phyloP scores from a whole-genome alignment of 768 basidiomycete genomes.

The Tylopilus felleus region DNA sequence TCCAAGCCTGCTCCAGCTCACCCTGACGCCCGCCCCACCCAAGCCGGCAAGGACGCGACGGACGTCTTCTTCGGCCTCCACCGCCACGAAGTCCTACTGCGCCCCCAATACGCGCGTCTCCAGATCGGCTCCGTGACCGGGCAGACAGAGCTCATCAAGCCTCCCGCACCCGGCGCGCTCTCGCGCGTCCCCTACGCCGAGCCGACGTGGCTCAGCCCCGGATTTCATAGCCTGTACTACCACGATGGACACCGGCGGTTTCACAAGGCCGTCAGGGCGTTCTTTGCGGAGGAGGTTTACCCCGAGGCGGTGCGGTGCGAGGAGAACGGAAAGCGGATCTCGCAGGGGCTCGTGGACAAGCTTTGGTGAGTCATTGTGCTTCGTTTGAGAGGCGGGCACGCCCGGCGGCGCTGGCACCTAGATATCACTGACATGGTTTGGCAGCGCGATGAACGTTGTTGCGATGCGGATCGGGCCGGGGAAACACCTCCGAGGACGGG shows the following conservation, averaged over 20 bases:
- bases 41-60: conserved; percentile 74
- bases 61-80: conserved; percentile 84
- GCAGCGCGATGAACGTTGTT: conserved; percentile 60
- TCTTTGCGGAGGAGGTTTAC: conserved; percentile 70
- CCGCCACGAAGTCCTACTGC: conserved; percentile 72
- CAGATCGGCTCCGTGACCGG: conserved; percentile 62
- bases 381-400: too few species aligned
- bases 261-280: conserved; percentile 71
- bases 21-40: not conserved
- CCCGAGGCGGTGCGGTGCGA: conserved; percentile 79
- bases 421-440: not conserved
- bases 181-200: conserved; percentile 84
- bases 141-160: conserved; percentile 52
- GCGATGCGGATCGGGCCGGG: conserved; percentile 75
- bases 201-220: conserved; percentile 71
- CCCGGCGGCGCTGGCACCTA: not conserved
- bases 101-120: conserved; percentile 69
- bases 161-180: conserved; percentile 55
- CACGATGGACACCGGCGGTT: conserved; percentile 69
- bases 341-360: conserved; percentile 80
- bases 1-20: not conserved
- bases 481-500: conserved; percentile 80
- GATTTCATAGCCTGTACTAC: conserved; percentile 76
- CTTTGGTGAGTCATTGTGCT: conserved; percentile 55
- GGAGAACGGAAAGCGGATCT: conserved; percentile 82